Evolutionary conservation across 1,139 yeast genomes (phyloP), one percentile per base, ranked within the genome.

Genomic region (Pneumocystis wakefieldiae): DNA sequence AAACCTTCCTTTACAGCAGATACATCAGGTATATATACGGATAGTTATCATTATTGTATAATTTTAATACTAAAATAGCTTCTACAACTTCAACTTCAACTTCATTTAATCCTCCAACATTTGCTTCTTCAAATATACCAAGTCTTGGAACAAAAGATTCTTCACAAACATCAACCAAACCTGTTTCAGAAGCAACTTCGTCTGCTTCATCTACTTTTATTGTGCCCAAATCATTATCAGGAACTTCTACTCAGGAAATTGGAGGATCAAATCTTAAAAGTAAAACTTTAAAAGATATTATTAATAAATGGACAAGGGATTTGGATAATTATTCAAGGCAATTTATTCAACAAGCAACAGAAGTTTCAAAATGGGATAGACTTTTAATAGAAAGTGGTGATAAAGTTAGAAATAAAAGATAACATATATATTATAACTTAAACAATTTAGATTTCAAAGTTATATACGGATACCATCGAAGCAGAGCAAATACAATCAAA

Each of bases 221-320:
- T 5, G 59, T 67, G 12, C 57, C 68, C n/a, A 60, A 66, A 36
- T 61, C 63, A 15, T 61, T 24, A 19, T 37, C 64, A 35, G 62
- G 66, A 7, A 64, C 63, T 3, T 28, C 60, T 19, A 32, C 74
- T 62, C 87, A 48, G 28, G 55, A 48, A 24, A 28, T 4, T 10
- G 28, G 29, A 48, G n/a, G 90, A 36, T 82, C 89, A 2, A 86
- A 95, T 10, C 80, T 94, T 62, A 90, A 87, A 70, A 92, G 92
- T 75, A 89, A 89, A 72, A 89, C 96, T 0, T 78, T 94, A 72
- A 98, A 92, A 70, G 98, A 92, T 72, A 80, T 92, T 67, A 87
- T 94, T 62, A 82, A 90, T 39, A 90, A 87, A 74, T 94, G 98
- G 99, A 87, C 97, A 0, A 83, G 83, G 65, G 95, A 94, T 69